phyloP scores from a whole-genome alignment of 192 early-diverging fungal genomes.

The Rhizophagus clarus region DNA sequence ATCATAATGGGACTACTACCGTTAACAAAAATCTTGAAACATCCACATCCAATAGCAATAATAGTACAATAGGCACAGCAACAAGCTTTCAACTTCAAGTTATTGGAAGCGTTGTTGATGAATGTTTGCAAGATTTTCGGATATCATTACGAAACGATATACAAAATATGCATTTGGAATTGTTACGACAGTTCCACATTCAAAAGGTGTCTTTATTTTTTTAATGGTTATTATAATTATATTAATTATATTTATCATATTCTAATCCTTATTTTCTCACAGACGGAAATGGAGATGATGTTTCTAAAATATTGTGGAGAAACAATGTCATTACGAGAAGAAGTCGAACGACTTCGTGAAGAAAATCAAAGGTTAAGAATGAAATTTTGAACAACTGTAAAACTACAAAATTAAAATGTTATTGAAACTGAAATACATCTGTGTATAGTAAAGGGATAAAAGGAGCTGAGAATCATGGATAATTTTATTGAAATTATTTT shows the following conservation, averaged over 20 bases:
- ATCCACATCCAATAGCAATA: not conserved
- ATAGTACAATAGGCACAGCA: not conserved
- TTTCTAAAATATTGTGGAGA: slow-evolving; percentile 54
- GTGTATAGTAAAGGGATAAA: too few relatives aligned
- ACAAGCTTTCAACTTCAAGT: slow-evolving; percentile 41
- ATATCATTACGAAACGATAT: slow-evolving; percentile 59
- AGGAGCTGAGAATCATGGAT: too few relatives aligned
- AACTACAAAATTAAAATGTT: too few relatives aligned
- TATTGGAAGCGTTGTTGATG: slow-evolving; percentile 60
- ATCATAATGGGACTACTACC: not conserved
- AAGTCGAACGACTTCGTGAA: slow-evolving; percentile 53
- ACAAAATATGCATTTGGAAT: slow-evolving; percentile 72
- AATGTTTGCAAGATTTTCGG: slow-evolving; percentile 61
- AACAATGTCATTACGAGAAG: slow-evolving; percentile 50
- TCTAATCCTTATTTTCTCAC: not conserved
- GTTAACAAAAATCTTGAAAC: not conserved
- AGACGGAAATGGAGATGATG: slow-evolving; percentile 61
- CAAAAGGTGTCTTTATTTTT: slow-evolving; percentile 55
- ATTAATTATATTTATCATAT: slow-evolving; percentile 11
- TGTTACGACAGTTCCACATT: slow-evolving; percentile 67
- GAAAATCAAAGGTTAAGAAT: slow-evolving; percentile 58
- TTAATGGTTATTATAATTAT: slow-evolving; percentile 5
- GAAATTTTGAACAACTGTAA: not conserved
- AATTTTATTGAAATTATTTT: too few relatives aligned
- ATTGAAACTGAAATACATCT: too few relatives aligned